Conservation (phyloP, 1,284 basidiomycete genomes). For the Malassezia sp. region DNA sequence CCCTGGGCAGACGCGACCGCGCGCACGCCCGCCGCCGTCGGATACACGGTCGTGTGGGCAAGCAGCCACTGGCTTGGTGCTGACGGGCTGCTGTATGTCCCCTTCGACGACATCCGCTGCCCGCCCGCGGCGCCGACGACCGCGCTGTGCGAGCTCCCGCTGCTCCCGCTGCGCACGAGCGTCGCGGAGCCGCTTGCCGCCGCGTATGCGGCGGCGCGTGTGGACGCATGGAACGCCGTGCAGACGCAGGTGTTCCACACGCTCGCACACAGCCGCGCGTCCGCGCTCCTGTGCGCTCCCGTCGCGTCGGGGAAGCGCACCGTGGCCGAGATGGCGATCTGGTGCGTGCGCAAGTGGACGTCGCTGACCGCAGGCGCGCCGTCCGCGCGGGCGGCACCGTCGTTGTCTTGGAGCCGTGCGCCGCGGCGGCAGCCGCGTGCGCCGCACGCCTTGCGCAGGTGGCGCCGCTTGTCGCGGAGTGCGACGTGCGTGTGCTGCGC, state of each 20-base stretch:
- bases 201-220: slow-evolving; percentile 43
- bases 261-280: slow-evolving; percentile 59
- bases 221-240: slow-evolving; percentile 64
- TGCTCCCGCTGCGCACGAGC: slow-evolving; percentile 57
- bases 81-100: slow-evolving; percentile 61
- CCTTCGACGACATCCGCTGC: slow-evolving; percentile 68
- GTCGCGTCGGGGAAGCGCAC: slow-evolving; percentile 70
- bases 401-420: slow-evolving; percentile 6
- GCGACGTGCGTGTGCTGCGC: too few species aligned
- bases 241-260: slow-evolving; percentile 87
- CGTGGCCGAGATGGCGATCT: slow-evolving; percentile 60
- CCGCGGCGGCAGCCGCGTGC: neutral
- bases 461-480: too few species aligned
- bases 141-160: slow-evolving; percentile 69
- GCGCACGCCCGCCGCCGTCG: slow-evolving; percentile 40
- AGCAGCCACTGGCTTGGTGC: slow-evolving; percentile 92
- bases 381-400: slow-evolving; percentile 34
- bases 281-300: slow-evolving; percentile 71
- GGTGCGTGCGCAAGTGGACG: too few species aligned
- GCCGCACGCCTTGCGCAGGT: neutral
- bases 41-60: slow-evolving; percentile 56
- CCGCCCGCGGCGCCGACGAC: slow-evolving; percentile 56
- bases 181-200: slow-evolving; percentile 17
- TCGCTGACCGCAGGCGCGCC: too few species aligned
- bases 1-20: slow-evolving; percentile 48